Percentiles rank a stretch among this genome's conserved stretches.
Conservation (phyloP, 1,284 basidiomycete species). For the Apiotrichum brassicae region DNA sequence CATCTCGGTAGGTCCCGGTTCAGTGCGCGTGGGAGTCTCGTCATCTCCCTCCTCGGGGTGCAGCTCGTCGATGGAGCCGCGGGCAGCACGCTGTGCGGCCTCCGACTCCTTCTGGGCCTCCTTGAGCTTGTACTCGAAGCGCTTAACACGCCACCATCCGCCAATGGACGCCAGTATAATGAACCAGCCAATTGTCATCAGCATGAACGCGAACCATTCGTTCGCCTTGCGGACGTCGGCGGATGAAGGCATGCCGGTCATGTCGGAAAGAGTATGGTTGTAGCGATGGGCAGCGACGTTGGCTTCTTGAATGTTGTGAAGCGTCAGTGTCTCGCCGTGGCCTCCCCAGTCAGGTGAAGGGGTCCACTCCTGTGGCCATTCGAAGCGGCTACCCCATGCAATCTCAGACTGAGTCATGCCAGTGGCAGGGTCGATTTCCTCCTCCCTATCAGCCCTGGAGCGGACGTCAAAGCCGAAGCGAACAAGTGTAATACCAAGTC, state of each 20-base stretch:
- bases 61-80: conserved; percentile 8
- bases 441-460: conserved; percentile 43
- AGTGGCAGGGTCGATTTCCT: conserved; percentile 27
- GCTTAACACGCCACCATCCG: conserved; percentile 76
- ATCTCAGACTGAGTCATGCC: conserved; percentile 25
- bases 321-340: conserved; percentile 7
- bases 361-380: background rate
- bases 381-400: conserved; percentile 8
- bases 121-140: conserved; percentile 46
- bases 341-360: background rate
- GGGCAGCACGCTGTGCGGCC: conserved; percentile 33
- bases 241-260: conserved; percentile 32
- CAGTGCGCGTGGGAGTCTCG: conserved; percentile 11
- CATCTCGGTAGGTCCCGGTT: conserved; percentile 22
- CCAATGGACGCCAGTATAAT: conserved; percentile 69
- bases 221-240: conserved; percentile 49
- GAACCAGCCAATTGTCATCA: conserved; percentile 93
- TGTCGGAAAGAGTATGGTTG: conserved; percentile 35
- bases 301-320: conserved; percentile 48
- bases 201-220: conserved; percentile 81
- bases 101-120: conserved; percentile 37
- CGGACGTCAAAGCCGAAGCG: conserved; percentile 86
- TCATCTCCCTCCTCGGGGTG: conserved; percentile 3
- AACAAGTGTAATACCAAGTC: conserved; percentile 89
- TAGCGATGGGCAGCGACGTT: conserved; percentile 39